These are phyloP conservation scores for Chionographis japonica DNA, from an alignment of 106 monocot species.

Conservation along the genomic window DNA sequence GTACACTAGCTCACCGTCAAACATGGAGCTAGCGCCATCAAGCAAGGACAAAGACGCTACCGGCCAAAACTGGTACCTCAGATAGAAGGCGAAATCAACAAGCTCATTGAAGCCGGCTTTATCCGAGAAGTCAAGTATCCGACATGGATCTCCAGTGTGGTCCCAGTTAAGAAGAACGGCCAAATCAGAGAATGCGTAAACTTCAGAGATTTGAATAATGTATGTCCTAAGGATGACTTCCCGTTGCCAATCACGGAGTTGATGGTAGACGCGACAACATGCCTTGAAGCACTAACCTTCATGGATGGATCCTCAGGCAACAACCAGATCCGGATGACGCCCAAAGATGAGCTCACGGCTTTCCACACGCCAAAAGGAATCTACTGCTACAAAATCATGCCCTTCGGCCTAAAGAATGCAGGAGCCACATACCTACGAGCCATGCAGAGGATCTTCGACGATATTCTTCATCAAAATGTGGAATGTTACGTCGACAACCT, in stretches of 20 bases:
- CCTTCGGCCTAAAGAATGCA: neutral
- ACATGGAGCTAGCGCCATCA: neutral
- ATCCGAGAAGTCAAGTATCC: no score
- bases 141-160: no score
- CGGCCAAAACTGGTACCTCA: no score
- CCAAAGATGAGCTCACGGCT: neutral
- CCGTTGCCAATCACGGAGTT: neutral
- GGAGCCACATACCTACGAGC: neutral
- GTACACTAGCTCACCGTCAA: neutral
- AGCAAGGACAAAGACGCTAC: neutral
- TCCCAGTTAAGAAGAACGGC: no score
- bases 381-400: neutral
- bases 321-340: neutral
- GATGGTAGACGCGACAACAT: neutral
- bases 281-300: neutral
- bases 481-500: no score
- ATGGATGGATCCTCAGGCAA: neutral
- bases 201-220: neutral
- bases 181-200: no score
- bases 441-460: neutral
- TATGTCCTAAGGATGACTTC: neutral
- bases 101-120: no score
- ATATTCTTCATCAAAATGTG: neutral
- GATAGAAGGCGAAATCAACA: no score
- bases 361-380: neutral